Percentiles rank a stretch among this genome's conserved stretches.
Conservation (phyloP, 106 monocot species). For the Platanthera zijinensis region DNA sequence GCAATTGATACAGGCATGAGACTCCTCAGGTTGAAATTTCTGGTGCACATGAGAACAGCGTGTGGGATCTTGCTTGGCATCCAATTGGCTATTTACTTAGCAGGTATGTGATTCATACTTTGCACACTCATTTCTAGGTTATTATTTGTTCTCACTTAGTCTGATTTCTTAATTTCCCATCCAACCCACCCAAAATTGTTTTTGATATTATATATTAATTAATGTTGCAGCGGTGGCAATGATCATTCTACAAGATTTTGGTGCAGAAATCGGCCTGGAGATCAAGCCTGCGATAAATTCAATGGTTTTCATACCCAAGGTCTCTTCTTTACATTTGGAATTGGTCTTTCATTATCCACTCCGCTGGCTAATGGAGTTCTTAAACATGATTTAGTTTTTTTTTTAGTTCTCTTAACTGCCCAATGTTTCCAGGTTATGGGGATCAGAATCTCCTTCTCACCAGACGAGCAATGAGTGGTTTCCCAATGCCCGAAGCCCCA, state of each 20-base stretch:
- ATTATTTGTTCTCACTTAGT: neutral
- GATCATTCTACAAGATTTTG: conserved; percentile 95
- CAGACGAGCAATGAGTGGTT: conserved; percentile 47
- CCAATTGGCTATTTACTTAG: conserved; percentile 96
- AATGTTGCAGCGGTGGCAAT: conserved; percentile 80
- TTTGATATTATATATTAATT: neutral
- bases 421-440: conserved; percentile 54
- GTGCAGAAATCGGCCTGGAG: conserved; percentile 98
- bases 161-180: neutral
- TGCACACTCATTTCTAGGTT: neutral
- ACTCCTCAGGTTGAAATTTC: conserved; percentile 74
- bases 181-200: neutral
- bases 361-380: neutral
- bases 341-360: neutral
- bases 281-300: conserved; percentile 63
- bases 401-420: neutral
- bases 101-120: conserved; percentile 42
- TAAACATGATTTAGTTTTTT: neutral
- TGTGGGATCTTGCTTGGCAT: conserved; percentile 99
- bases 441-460: conserved; percentile 42
- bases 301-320: conserved; percentile 56
- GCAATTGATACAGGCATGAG: conserved; percentile 65
- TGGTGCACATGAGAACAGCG: conserved; percentile 86
- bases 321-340: conserved; percentile 2
- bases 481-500: conserved; percentile 45